Conservation (phyloP, 257 asterid genomes). For the Solanum rostratum region DNA sequence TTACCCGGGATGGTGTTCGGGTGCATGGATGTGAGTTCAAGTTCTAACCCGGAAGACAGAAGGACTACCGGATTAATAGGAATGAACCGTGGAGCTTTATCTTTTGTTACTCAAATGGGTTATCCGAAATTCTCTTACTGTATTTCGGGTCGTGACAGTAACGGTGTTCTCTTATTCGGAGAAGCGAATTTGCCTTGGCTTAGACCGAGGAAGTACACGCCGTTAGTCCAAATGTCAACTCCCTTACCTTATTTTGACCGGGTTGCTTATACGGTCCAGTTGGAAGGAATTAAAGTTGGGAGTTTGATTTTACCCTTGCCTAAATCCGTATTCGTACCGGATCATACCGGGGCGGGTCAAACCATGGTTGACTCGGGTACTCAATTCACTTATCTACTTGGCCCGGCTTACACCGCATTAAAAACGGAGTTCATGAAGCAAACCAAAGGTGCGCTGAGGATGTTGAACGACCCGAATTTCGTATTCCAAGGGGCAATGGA, state of each 20-base stretch:
- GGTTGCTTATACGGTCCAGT: slow-evolving; percentile 77
- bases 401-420: slow-evolving; percentile 55
- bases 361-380: slow-evolving; percentile 97
- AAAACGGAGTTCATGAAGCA: slow-evolving; percentile 47
- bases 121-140: slow-evolving; percentile 71
- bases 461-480: slow-evolving; percentile 49
- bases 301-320: slow-evolving; percentile 42
- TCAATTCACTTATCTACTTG: slow-evolving; percentile 83
- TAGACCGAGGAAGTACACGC: slow-evolving; percentile 59
- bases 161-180: slow-evolving; percentile 64
- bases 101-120: slow-evolving; percentile 84
- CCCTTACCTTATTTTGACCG: slow-evolving; percentile 80
- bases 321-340: slow-evolving; percentile 62
- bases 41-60: slow-evolving; percentile 55
- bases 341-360: slow-evolving; percentile 95
- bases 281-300: slow-evolving; percentile 70
- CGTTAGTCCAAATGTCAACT: slow-evolving; percentile 52
- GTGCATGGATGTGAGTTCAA: slow-evolving; percentile 80
- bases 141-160: slow-evolving; percentile 56
- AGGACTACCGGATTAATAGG: slow-evolving; percentile 86
- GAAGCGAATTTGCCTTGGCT: slow-evolving; percentile 54
- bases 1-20: slow-evolving; percentile 44
- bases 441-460: slow-evolving; percentile 29
- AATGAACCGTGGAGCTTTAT: slow-evolving; percentile 82
- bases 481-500: slow-evolving; percentile 90